Evolutionary conservation across 306 rosid species (phyloP), one percentile per base, ranked within the genome.

Genomic region (Trichosanthes truncata): DNA sequence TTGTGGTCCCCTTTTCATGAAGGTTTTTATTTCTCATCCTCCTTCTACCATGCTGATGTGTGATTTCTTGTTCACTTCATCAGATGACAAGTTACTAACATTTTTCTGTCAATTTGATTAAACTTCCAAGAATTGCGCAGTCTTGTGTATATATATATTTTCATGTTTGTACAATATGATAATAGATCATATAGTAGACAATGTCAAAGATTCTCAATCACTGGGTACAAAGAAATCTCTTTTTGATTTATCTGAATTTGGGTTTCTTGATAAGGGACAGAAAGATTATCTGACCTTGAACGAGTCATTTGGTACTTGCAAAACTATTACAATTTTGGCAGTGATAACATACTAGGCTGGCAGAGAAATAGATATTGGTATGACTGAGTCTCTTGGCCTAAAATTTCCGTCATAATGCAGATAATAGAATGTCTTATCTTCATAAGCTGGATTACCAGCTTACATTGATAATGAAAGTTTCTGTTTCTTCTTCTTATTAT

Each of bases 1-100:
- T 76, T 93, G 97, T 79, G 91, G 94, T 76, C 94, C 97, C 23
- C 97, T 90, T 80, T 93, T 95, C 82, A 87, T 90, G 91, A 95
- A 93, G 93, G 99, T 93, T 79, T 66, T 65, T 26, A 29, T 75
- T 75, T 72, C 57, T 1, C 13, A 72, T 25, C 17, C 40, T 45
- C 12, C 35, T 63, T 35, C 38, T 35, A 65, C 18, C 20, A 38
- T 68, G 53, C 35, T 40, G 17, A 40, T 35, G 33, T 68, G 51
- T 43, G 2, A 46, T 6, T 72, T 45, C 46, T 21, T 15, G 29
- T 68, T 80, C 66, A 14, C 18, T 33, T 46, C 35, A 9, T 57
- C 41, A 23, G 60, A 11, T 7, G 18, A 69, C 55, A 18, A 1
- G 11, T 41, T 68, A 1, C 31, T n/a, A 11, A 10, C 53, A 9